These are phyloP conservation scores for Capsicum rhomboideum DNA, from an alignment of 257 asterid genomes.

Conservation along the genomic window DNA sequence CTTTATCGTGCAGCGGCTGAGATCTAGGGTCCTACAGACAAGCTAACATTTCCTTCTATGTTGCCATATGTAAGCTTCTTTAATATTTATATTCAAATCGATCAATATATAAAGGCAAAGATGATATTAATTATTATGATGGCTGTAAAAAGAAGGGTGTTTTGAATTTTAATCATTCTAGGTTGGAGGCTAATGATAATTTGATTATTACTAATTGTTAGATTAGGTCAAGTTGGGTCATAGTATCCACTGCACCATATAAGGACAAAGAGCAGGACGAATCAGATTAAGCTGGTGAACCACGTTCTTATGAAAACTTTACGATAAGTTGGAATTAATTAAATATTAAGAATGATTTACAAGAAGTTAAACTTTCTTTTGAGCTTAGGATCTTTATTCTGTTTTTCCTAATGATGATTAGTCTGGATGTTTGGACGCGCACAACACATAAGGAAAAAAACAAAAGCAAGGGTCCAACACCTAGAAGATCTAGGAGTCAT, in stretches of 20 bases:
- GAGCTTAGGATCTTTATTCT: not conserved
- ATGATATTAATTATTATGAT: not conserved
- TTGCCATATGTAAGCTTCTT: not conserved
- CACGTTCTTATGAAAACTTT: not conserved
- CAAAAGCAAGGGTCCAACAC: not conserved
- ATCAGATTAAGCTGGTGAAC: not conserved
- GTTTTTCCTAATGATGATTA: not conserved
- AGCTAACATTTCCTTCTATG: not conserved
- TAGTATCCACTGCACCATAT: not conserved
- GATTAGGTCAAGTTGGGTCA: not conserved
- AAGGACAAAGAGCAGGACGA: not conserved
- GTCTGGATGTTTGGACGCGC: not conserved
- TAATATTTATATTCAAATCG: not conserved
- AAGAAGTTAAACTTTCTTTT: not conserved
- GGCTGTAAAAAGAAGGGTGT: not conserved
- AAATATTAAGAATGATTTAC: constrained; percentile 1
- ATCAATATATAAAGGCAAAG: not conserved
- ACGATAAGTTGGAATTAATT: not conserved
- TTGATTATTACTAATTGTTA: not conserved
- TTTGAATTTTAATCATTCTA: not conserved
- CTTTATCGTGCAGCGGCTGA: not conserved
- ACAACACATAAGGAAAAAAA: not conserved
- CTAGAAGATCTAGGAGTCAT: not conserved
- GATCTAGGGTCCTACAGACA: not conserved
- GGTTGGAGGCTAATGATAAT: not conserved